Base-by-base conservation (phyloP, 495 filamentous ascomycete species). In the Friedmanniomyces simplex region DNA sequence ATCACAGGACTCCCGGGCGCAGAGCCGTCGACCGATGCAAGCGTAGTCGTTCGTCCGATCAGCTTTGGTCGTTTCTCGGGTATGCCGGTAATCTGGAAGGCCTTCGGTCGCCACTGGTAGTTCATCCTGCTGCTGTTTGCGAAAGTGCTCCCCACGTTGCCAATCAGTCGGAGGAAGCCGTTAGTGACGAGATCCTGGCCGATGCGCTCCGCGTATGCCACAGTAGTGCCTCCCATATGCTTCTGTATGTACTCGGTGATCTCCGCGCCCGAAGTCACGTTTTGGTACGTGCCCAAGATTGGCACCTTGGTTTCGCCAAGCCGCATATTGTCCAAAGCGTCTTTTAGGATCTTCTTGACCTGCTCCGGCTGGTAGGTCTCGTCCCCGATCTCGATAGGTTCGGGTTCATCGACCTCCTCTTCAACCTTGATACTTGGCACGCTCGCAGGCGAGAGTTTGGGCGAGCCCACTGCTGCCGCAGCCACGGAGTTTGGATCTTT, bases 41-140 rank as follows among this genome's bases (percentile, higher is more conserved):
- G n/a, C 1, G 65, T 62, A 13, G 52, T 50, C 0, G 85, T 83
- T 50, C 91, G 82, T 53, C 79, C 77, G 37, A 87, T 59, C 6
- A 83, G 63, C 55, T 78, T 81, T 69, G 91, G 95, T 42, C 60
- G 60, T 75, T 88, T 94, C 69, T 95, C 89, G 0, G 87, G 88
- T 46, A 96, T 77, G 2, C 90, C 90, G 26, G 89, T 82, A 41
- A 89, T 69, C 67, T 96, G 84, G 71, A 96, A 97, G 0, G 85
- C 87, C 71, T 87, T 95, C 1, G 90, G 80, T 43, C 88, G 83
- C 94, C 94, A 99, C 69, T 99, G 93, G 69, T 97, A 99, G 67
- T 86, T 86, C 82, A 97, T 85, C 73, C 86, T 90, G 45, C 91
- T 91, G 74, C 89, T 96, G 72, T 99, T 99, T 58, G 91, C 89